Evolutionary conservation across 345 rosid genomes (phyloP).

Genomic region (Crucihimalaya himalaica): DNA sequence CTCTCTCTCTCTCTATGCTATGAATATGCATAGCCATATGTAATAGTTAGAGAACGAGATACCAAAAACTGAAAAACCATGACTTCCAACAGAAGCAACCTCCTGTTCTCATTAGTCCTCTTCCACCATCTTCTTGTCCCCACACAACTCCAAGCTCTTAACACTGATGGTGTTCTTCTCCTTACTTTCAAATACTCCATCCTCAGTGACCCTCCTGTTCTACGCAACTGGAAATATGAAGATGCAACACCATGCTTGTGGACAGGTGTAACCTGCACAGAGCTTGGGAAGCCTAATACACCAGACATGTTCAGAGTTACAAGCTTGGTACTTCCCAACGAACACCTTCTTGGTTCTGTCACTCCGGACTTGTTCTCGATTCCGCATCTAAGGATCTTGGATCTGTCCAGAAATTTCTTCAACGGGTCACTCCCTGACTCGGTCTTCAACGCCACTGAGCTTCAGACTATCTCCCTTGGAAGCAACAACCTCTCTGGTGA

Average conservation of each 20-base stretch:
- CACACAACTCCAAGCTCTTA: slow-evolving; percentile 53
- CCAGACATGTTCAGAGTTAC: slow-evolving; percentile 65
- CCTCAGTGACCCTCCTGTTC: slow-evolving; percentile 61
- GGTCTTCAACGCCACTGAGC: slow-evolving; percentile 57
- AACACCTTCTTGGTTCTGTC: slow-evolving; percentile 66
- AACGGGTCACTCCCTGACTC: slow-evolving; percentile 66
- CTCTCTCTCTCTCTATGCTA: slow-evolving; percentile 1
- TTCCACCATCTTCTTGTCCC: slow-evolving; percentile 34
- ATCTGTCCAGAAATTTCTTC: slow-evolving; percentile 68
- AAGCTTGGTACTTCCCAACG: slow-evolving; percentile 53
- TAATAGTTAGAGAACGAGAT: slow-evolving; percentile 18
- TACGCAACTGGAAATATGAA: slow-evolving; percentile 63
- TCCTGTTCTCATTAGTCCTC: slow-evolving; percentile 33
- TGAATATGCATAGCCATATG: slow-evolving; percentile 39
- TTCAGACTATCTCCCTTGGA: slow-evolving; percentile 53
- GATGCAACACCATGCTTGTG: slow-evolving; percentile 71
- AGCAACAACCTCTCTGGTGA: slow-evolving; percentile 66
- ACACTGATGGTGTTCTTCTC: slow-evolving; percentile 57
- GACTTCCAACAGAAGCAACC: slow-evolving; percentile 36
- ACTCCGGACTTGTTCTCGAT: slow-evolving; percentile 52
- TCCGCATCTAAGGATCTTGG: slow-evolving; percentile 54
- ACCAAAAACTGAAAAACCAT: slow-evolving; percentile 35
- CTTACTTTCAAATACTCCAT: slow-evolving; percentile 74
- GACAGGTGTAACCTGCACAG: slow-evolving; percentile 65
- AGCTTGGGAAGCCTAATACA: slow-evolving; percentile 46